These are phyloP conservation scores for Plasmodium gaboni DNA, from an alignment of 169 alveolate genomes.

Conservation along the genomic window DNA sequence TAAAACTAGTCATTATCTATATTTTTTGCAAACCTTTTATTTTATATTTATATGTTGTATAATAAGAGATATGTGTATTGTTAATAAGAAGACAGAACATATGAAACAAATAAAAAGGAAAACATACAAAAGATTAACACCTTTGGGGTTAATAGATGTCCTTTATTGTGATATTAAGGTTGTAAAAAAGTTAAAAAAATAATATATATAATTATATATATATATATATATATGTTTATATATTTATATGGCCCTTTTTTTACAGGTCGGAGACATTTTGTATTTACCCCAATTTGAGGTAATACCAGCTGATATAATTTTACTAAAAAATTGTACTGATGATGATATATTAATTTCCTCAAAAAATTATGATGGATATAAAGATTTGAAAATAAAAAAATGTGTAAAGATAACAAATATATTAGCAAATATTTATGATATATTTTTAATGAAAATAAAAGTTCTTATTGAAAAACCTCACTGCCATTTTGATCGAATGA, in stretches of 20 bases:
- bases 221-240: not conserved
- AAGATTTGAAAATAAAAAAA: constrained; percentile 31
- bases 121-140: constrained; percentile 28
- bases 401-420: constrained; percentile 23
- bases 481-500: constrained; percentile 17
- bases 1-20: constrained; percentile 16
- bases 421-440: constrained; percentile 26
- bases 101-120: not conserved
- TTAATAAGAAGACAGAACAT: not conserved
- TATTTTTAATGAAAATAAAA: constrained; percentile 35
- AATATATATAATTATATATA: constrained; percentile 1
- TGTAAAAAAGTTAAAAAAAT: constrained; percentile 4
- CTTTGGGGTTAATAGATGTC: constrained; percentile 29
- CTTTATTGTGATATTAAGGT: constrained; percentile 15
- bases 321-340: constrained; percentile 12
- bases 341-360: constrained; percentile 19
- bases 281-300: constrained; percentile 41
- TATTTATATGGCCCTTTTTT: not conserved
- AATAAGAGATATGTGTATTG: constrained; percentile 12
- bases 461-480: constrained; percentile 44
- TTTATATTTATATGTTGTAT: constrained; percentile 9
- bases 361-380: constrained; percentile 36
- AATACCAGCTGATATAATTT: constrained; percentile 35
- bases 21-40: constrained; percentile 12
- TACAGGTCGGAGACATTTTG: constrained; percentile 46